Evolutionary conservation across 2,329 filamentous ascomycete species (phyloP), one percentile per base, ranked within the genome.

Genomic region (Penicillium sp.): DNA sequence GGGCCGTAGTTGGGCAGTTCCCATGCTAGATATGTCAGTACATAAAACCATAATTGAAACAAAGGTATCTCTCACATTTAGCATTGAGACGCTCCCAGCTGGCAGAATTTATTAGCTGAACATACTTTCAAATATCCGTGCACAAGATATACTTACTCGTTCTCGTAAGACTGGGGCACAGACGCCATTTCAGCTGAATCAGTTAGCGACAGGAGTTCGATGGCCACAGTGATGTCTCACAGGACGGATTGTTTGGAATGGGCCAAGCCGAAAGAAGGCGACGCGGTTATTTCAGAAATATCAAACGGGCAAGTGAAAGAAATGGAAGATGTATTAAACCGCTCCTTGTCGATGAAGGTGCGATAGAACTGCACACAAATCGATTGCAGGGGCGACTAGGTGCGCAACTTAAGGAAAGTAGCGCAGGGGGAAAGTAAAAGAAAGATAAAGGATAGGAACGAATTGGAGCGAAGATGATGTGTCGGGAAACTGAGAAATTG

Each of bases 11-110:
- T 23, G 0, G 53, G 53, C 9, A 56, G 38, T 19, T 50, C 53
- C 53, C 53, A 56, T 36, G 53, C 53, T 56, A 27, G 4, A 9
- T 6, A 51, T n/a, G 23, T 52, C 15, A 52, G 53, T 35, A 17
- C 6, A 3, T 19, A 29, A 1, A 47, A 4, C 25, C n/a, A 51
- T 31, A 19, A 10, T 23, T 8, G 13, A 33, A 13, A 38, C 6
- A 2, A 15, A 5, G 2, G n/a, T 27, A 4, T 23, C 8, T 29
- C 53, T 44, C 6, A 56, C 53, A 56, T 19, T 56, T 51, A 10
- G 53, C 53, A 23, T 51, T 51, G 10, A 31, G 6, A 12, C 41
- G 48, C 23, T 56, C 53, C 53, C 53, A 56, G 8, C 53, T 56
- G 10, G 31, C 0, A 10, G n/a, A 5, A 19, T 31, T n/a, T 10